These are phyloP conservation scores for Salix exigua DNA, from an alignment of 345 rosid species.

Conservation along the genomic window DNA sequence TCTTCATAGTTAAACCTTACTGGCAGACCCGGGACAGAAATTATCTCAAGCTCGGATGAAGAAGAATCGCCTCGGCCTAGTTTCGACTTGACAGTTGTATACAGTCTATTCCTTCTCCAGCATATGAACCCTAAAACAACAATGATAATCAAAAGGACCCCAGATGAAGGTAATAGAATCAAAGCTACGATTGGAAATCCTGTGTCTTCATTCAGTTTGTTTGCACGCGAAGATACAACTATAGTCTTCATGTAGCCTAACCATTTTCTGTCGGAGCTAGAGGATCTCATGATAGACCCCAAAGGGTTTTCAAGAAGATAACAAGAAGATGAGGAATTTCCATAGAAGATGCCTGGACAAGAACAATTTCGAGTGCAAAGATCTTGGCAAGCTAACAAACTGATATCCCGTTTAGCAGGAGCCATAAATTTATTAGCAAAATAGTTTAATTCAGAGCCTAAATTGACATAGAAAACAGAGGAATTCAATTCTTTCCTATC, in stretches of 20 bases:
- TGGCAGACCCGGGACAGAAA: conserved; percentile 51
- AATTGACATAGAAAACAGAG: conserved; percentile 41
- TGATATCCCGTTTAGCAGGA: conserved; percentile 38
- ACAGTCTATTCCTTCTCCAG: conserved; percentile 16
- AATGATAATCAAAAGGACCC: conserved; percentile 28
- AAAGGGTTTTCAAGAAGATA: conserved; percentile 44
- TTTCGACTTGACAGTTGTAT: conserved; percentile 18
- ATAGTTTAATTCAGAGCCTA: conserved; percentile 52
- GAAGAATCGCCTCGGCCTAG: conserved; percentile 17
- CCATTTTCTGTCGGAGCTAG: conserved; percentile 24
- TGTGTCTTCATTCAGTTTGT: too few species aligned
- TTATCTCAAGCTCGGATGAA: conserved; percentile 62
- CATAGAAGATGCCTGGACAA: conserved; percentile 63
- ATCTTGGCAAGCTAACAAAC: conserved; percentile 49
- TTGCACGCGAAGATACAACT: conserved; percentile 14
- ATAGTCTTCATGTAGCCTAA: conserved; percentile 52
- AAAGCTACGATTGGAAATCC: conserved; percentile 4
- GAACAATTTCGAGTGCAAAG: conserved; percentile 59
- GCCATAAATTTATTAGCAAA: conserved; percentile 48
- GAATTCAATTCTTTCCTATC: conserved; percentile 29
- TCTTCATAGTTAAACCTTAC: conserved; percentile 18
- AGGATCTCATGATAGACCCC: conserved; percentile 54
- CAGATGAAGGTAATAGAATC: conserved; percentile 62
- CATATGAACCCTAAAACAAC: conserved; percentile 36
- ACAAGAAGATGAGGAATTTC: conserved; percentile 66